These are phyloP conservation scores for Spatholobus suberectus DNA, from an alignment of 306 rosid genomes.

Conservation along the genomic window DNA sequence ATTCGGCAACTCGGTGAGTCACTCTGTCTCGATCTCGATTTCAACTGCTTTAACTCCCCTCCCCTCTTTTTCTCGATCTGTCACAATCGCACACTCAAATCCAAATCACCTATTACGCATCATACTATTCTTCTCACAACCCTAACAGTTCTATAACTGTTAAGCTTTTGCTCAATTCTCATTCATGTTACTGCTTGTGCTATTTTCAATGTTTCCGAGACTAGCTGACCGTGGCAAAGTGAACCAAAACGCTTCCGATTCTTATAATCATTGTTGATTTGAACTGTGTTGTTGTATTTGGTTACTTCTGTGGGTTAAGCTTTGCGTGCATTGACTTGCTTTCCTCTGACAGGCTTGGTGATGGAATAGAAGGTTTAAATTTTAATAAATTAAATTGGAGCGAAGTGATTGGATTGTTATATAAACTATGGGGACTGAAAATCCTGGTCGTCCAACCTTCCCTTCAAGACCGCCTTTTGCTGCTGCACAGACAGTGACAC, in stretches of 20 bases:
- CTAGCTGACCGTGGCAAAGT: slow-evolving; percentile 1
- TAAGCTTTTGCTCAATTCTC: no score
- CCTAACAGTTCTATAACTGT: slow-evolving; percentile 1
- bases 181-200: background rate
- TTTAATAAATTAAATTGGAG: slow-evolving; percentile 37
- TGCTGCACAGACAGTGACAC: slow-evolving; percentile 63
- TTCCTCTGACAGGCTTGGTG: slow-evolving; percentile 51
- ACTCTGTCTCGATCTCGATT: slow-evolving; percentile 25
- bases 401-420: slow-evolving; percentile 39
- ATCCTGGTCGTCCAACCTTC: slow-evolving; percentile 73
- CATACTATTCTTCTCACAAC: background rate
- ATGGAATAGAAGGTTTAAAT: slow-evolving; percentile 48
- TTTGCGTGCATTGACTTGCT: background rate
- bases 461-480: slow-evolving; percentile 77
- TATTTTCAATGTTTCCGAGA: background rate
- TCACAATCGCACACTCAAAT: background rate
- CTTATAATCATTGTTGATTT: background rate
- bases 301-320: background rate
- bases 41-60: background rate
- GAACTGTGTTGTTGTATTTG: slow-evolving; percentile 21
- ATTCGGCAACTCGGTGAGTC: slow-evolving; percentile 43
- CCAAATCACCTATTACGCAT: background rate
- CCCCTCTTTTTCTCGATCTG: slow-evolving; percentile 31
- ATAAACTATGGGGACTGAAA: slow-evolving; percentile 82
- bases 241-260: slow-evolving; percentile 13